phyloP scores from a whole-genome alignment of 805 yeast genomes.

The Yarrowia alimentaria region DNA sequence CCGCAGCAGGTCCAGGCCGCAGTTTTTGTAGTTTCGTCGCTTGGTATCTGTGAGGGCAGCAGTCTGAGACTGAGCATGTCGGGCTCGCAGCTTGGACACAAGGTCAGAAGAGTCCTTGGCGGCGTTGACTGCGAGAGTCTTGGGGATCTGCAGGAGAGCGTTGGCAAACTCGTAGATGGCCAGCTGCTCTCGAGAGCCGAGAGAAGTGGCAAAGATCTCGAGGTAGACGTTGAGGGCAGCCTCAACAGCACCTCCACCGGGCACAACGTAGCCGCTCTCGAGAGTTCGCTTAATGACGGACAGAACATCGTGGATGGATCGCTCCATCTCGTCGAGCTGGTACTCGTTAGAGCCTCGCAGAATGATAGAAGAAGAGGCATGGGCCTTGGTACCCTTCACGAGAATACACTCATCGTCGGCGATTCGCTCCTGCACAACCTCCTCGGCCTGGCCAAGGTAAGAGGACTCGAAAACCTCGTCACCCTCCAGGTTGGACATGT shows the following conservation, averaged over 20 bases:
- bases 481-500: constrained; percentile 92
- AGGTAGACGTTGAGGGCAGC: constrained; percentile 90
- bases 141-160: constrained; percentile 87
- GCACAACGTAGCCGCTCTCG: constrained; percentile 91
- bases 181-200: constrained; percentile 94
- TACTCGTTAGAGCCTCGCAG: constrained; percentile 93
- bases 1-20: constrained; percentile 85
- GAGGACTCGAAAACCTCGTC: constrained; percentile 87
- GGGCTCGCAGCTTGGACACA: constrained; percentile 91
- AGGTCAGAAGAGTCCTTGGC: constrained; percentile 96
- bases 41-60: constrained; percentile 81
- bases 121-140: constrained; percentile 94
- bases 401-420: constrained; percentile 97
- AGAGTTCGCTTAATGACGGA: constrained; percentile 93
- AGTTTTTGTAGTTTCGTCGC: constrained; percentile 80
- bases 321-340: constrained; percentile 96
- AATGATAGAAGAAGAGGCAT: constrained; percentile 86
- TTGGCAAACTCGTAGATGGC: constrained; percentile 97
- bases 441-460: constrained; percentile 84
- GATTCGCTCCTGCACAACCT: constrained; percentile 83
- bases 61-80: constrained; percentile 91
- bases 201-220: constrained; percentile 96
- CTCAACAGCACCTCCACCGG: constrained; percentile 99
- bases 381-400: constrained; percentile 84
- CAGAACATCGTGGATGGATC: constrained; percentile 91